phyloP scores from a whole-genome alignment of 345 rosid genomes.

The Boechera stricta region DNA sequence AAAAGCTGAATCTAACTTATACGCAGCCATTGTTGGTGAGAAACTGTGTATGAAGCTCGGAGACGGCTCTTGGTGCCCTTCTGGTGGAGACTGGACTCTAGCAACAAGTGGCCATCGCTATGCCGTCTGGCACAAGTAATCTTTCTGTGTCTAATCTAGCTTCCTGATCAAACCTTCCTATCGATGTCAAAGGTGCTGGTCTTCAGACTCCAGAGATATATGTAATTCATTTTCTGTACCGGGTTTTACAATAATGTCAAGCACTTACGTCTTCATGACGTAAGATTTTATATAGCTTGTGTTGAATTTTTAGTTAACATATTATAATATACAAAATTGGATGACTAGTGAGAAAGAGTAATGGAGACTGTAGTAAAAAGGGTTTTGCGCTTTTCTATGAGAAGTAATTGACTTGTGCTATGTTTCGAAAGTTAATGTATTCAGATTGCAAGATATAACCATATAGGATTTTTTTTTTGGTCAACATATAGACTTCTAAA shows the following conservation, averaged over 20 bases:
- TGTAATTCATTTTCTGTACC: not conserved
- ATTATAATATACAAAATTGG: not conserved
- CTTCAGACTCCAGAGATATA: constrained; percentile 2
- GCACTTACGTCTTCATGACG: constrained; percentile 33
- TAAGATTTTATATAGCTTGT: not conserved
- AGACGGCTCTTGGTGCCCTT: constrained; percentile 90
- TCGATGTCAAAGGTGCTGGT: not conserved
- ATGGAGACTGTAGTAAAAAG: not conserved
- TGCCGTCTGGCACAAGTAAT: constrained; percentile 82
- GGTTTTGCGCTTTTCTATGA: constrained; percentile 12
- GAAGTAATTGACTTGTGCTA: constrained; percentile 28
- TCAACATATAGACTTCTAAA: not conserved
- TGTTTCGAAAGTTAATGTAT: constrained; percentile 13
- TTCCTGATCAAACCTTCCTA: not conserved
- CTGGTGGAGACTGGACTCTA: constrained; percentile 75
- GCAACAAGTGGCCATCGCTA: constrained; percentile 76
- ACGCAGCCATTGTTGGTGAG: constrained; percentile 77
- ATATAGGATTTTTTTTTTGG: not conserved
- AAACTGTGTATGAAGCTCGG: constrained; percentile 87
- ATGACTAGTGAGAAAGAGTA: constrained; percentile 22
- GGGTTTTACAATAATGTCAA: constrained; percentile 11
- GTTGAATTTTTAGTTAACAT: not conserved
- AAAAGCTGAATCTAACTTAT: constrained; percentile 73
- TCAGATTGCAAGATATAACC: constrained; percentile 21
- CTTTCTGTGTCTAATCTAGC: not conserved